Conservation (phyloP, 495 filamentous ascomycete species). For the Aspergillus saccharolyticus region DNA sequence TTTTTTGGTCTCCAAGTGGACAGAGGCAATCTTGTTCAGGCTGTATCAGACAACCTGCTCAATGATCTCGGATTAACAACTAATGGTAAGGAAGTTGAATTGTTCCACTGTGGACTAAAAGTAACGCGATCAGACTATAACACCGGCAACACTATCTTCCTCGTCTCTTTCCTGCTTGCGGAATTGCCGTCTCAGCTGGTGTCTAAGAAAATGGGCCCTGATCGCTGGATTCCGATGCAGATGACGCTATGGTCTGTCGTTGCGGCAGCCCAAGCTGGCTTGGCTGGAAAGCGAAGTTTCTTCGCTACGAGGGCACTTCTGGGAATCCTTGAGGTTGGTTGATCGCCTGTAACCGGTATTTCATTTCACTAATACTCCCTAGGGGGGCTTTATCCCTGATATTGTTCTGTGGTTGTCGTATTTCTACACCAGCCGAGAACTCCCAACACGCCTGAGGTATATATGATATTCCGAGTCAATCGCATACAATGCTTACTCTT, state of each 20-base stretch:
- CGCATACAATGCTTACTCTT: constrained; percentile 40
- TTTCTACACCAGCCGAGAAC: constrained; percentile 59
- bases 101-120: constrained; percentile 20
- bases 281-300: constrained; percentile 58
- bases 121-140: constrained; percentile 47
- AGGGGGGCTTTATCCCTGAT: constrained; percentile 58
- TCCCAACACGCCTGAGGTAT: constrained; percentile 55
- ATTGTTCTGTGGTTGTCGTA: constrained; percentile 62
- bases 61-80: constrained; percentile 49
- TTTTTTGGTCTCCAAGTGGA: constrained; percentile 57
- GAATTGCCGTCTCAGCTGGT: constrained; percentile 66
- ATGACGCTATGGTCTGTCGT: constrained; percentile 71
- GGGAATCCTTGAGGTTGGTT: constrained; percentile 56
- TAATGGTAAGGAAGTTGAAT: constrained; percentile 50
- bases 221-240: constrained; percentile 73
- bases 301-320: constrained; percentile 56
- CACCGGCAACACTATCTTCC: constrained; percentile 25
- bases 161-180: constrained; percentile 55
- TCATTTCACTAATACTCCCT: neutral
- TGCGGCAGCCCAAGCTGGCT: constrained; percentile 54
- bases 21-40: constrained; percentile 51
- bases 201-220: constrained; percentile 63
- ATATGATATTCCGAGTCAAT: too few relatives aligned
- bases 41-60: constrained; percentile 51
- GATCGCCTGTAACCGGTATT: neutral